These are phyloP conservation scores for Candida alai DNA, from an alignment of 805 yeast species.

Conservation along the genomic window DNA sequence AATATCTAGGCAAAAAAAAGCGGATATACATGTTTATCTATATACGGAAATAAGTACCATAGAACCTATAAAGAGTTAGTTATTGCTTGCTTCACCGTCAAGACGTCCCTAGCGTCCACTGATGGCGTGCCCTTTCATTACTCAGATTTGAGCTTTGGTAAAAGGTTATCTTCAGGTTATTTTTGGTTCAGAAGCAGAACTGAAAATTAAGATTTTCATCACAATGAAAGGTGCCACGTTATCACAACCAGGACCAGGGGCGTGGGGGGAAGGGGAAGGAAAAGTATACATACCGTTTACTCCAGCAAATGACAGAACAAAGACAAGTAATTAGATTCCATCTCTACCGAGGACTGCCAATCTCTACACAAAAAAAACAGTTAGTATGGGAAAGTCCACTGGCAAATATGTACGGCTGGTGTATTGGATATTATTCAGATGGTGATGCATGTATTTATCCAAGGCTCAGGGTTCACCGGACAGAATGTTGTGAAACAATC, in stretches of 20 bases:
- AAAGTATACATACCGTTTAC: too few relatives aligned
- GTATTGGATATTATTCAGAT: constrained; percentile 55
- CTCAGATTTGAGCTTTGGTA: constrained; percentile 61
- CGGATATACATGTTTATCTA: too few relatives aligned
- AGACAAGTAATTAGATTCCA: too few relatives aligned
- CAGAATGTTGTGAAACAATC: constrained; percentile 24
- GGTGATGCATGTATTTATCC: constrained; percentile 95
- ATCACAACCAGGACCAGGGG: too few relatives aligned
- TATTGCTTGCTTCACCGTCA: too few relatives aligned
- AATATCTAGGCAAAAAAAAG: constrained; percentile 16
- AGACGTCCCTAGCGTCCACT: too few relatives aligned
- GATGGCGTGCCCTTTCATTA: neutral
- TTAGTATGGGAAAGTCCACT: too few relatives aligned
- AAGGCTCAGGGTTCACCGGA: constrained; percentile 70
- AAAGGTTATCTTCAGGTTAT: constrained; percentile 65
- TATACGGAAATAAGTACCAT: too few relatives aligned
- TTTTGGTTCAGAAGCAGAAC: constrained; percentile 95
- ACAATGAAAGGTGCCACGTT: too few relatives aligned
- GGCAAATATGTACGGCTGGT: neutral
- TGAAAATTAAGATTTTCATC: constrained; percentile 69
- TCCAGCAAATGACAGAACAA: too few relatives aligned
- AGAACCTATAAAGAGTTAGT: too few relatives aligned
- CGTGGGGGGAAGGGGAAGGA: too few relatives aligned
- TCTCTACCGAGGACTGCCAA: neutral
- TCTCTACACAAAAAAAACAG: constrained; percentile 1